Percentiles rank a stretch among this genome's conserved stretches.
These are phyloP conservation scores for Calocybe gangraenosa DNA, from an alignment of 768 basidiomycete species.

Conservation along the genomic window DNA sequence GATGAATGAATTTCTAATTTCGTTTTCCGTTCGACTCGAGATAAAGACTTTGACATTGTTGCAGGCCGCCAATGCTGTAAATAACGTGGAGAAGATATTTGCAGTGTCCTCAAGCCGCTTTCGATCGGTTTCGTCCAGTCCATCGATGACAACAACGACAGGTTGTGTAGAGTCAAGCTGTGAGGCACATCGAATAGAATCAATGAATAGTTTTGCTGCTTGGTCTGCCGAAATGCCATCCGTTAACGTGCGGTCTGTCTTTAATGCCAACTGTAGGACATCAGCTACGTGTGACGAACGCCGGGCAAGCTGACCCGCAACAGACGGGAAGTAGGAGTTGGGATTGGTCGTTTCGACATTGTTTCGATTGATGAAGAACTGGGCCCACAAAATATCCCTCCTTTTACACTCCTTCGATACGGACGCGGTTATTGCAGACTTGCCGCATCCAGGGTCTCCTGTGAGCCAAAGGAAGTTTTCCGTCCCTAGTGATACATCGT, in stretches of 20 bases:
- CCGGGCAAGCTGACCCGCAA: constrained; percentile 15
- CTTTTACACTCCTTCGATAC: constrained; percentile 7
- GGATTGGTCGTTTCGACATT: constrained; percentile 13
- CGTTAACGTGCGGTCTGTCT: constrained; percentile 9
- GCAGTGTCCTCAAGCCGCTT: constrained; percentile 8
- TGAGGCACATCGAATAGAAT: constrained; percentile 8
- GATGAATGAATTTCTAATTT: constrained; percentile 14
- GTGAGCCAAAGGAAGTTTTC: constrained; percentile 8
- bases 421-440: constrained; percentile 12
- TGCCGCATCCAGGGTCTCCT: not conserved
- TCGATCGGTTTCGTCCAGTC: constrained; percentile 17
- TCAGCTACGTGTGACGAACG: constrained; percentile 3
- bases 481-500: not conserved
- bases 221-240: constrained; percentile 7
- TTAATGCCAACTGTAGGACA: constrained; percentile 7
- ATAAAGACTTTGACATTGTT: constrained; percentile 18
- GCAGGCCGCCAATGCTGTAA: constrained; percentile 3
- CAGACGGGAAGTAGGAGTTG: constrained; percentile 15
- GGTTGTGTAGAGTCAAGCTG: constrained; percentile 4
- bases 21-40: constrained; percentile 18
- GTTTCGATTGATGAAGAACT: constrained; percentile 15
- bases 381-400: constrained; percentile 12
- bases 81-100: constrained; percentile 13
- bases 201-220: constrained; percentile 14
- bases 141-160: constrained; percentile 19